Conservation (phyloP, 257 asterid genomes). For the Anisodus tanguticus region DNA sequence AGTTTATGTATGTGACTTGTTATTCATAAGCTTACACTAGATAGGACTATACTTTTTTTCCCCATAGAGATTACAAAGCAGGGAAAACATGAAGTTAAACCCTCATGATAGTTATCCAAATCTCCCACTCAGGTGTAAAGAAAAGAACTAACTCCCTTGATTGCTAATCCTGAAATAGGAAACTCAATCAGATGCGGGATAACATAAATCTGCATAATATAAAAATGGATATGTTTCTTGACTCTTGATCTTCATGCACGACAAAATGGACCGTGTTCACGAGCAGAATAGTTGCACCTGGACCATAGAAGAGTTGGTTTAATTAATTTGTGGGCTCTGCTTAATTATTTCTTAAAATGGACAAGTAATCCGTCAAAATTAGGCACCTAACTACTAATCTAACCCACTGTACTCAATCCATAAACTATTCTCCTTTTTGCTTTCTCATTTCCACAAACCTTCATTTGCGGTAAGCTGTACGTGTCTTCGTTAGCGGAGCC, state of each 20-base stretch:
- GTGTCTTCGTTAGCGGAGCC: no score
- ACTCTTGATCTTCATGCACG: not conserved
- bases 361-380: not conserved
- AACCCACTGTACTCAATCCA: no score
- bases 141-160: not conserved
- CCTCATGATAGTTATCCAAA: no score
- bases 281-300: not conserved
- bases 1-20: conserved; percentile 11
- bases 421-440: no score
- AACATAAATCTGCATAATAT: not conserved
- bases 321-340: conserved; percentile 4
- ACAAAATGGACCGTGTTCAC: conserved; percentile 10
- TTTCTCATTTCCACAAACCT: no score
- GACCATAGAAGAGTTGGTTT: not conserved
- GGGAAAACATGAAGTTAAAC: not conserved
- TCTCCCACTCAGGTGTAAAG: no score
- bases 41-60: not conserved
- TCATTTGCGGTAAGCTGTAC: no score
- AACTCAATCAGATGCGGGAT: not conserved
- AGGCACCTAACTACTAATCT: not conserved
- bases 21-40: not conserved
- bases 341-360: not conserved
- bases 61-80: not conserved
- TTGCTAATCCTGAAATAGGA: not conserved
- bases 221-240: not conserved